Base-by-base conservation (phyloP, 768 basidiomycete genomes). In the Rossbeevera mucosa region DNA sequence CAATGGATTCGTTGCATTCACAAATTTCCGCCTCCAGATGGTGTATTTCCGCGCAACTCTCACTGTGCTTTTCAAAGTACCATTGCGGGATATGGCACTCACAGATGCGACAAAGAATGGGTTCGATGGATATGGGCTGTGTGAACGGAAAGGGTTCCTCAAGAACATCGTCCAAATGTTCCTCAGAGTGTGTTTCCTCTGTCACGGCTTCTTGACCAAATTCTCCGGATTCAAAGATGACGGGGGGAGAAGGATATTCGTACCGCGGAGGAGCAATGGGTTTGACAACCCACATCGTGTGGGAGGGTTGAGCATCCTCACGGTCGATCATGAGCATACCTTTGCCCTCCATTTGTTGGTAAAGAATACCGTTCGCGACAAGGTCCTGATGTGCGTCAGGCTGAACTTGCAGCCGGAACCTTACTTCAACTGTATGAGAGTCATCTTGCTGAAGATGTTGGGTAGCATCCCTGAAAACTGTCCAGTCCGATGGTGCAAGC, bases 1-100 rank as follows among this genome's bases (percentile, higher is more conserved):
- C 71, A 51, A 98, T 86, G 21, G 86, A 86, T 68, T 99, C 96
- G 72, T 98, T 96, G 75, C 88, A 91, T 64, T 93, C 91, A 33
- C 80, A 73, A 58, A 98, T 94, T 69, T 96, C 94, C 16, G 94
- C 93, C 71, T 99, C 96, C 55, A 99, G 78, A 42, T 91, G 85
- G 71, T 99, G 96, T 3, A 90, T 86, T 72, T 97, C 95, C 59
- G 84, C 91, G 62, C 96, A 99, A 11, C 94, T 98, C 72, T 99
- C 96, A 79, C 93, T 98, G 75, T 99, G 96, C 74, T 97, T 98
- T 74, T 98, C 96, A 68, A 99, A 99, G 75, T 94, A 99, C 96
- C 96, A 99, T 55, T 95, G 90, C 2, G 95, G 94, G 52, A 98
- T 89, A 59, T 89, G 86, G 64, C 88, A 85, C 72, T 99, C 96